Percentiles rank a stretch among this genome's conserved stretches.
Evolutionary conservation across 257 asterid species (phyloP).

Genomic region (Penstemon newberryi): DNA sequence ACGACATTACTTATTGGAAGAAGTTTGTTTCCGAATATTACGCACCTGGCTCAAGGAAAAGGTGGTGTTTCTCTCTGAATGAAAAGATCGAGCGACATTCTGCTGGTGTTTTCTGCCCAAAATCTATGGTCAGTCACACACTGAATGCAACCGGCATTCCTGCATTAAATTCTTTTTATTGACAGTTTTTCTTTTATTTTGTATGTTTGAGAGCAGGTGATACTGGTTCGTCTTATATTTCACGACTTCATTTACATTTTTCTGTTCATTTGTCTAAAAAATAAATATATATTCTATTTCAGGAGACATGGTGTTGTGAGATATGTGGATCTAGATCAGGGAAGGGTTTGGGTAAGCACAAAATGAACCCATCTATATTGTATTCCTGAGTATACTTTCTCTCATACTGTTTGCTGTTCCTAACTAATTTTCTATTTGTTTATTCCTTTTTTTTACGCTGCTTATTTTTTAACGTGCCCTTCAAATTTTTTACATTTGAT

Average conservation of each 20-base stretch:
- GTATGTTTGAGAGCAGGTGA: not conserved
- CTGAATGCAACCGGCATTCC: conserved; percentile 4
- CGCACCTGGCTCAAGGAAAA: conserved; percentile 52
- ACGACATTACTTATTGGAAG: conserved; percentile 51
- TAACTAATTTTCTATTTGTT: not conserved
- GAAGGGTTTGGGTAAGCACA: conserved; percentile 60
- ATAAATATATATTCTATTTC: conserved; percentile 26
- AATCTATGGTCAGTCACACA: conserved; percentile 43
- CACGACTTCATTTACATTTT: not conserved
- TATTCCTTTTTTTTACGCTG: not conserved
- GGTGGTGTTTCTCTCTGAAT: conserved; percentile 66
- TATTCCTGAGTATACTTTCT: conserved; percentile 14
- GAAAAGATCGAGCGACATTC: conserved; percentile 38
- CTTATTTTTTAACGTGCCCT: not conserved
- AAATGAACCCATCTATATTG: conserved; percentile 6
- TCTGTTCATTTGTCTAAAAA: conserved; percentile 11
- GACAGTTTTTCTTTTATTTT: conserved; percentile 13
- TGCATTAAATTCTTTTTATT: not conserved
- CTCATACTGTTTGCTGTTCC: not conserved
- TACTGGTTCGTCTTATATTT: not conserved
- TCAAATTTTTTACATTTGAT: not conserved
- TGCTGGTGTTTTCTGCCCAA: conserved; percentile 39
- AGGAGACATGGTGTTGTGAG: conserved; percentile 58
- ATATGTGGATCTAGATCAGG: conserved; percentile 56
- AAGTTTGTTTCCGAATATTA: conserved; percentile 57